phyloP scores from a whole-genome alignment of 345 rosid genomes.

The Cardiospermum halicacabum region DNA sequence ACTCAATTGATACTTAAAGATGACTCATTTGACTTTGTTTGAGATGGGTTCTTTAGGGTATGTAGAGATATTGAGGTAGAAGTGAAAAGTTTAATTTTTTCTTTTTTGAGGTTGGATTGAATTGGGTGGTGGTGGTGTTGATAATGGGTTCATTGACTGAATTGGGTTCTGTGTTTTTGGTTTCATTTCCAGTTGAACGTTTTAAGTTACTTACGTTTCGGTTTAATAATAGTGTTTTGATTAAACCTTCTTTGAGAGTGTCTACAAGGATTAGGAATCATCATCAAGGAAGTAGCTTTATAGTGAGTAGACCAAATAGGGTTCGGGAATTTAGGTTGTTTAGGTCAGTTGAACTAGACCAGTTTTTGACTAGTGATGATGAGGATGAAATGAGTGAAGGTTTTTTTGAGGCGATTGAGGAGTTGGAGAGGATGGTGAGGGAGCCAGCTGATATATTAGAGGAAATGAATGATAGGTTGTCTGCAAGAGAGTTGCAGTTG shows the following conservation, averaged over 20 bases:
- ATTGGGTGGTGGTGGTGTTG: not conserved
- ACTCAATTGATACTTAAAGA: not conserved
- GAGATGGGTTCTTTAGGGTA: conserved; percentile 5
- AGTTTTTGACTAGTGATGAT: conserved; percentile 55
- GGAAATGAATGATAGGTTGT: conserved; percentile 82
- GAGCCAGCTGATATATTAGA: conserved; percentile 86
- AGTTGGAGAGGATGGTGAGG: conserved; percentile 76
- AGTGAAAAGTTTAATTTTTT: not conserved
- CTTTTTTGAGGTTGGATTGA: not conserved
- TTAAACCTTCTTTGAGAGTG: conserved; percentile 18
- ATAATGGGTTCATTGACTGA: conserved; percentile 47
- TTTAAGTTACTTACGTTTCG: conserved; percentile 16
- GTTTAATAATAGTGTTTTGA: not conserved
- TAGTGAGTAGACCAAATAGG: conserved; percentile 18
- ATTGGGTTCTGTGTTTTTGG: conserved; percentile 23
- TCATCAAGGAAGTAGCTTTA: conserved; percentile 29
- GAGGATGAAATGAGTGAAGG: conserved; percentile 76
- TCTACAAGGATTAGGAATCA: conserved; percentile 27
- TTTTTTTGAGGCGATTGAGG: conserved; percentile 85
- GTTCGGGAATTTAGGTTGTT: conserved; percentile 33
- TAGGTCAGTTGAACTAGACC: conserved; percentile 63
- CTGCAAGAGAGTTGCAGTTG: conserved; percentile 68
- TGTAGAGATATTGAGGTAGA: not conserved
- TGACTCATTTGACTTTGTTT: not conserved
- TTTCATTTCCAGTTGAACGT: conserved; percentile 23